Evolutionary conservation across 306 rosid species (phyloP).

Genomic region (Alnus rubra): DNA sequence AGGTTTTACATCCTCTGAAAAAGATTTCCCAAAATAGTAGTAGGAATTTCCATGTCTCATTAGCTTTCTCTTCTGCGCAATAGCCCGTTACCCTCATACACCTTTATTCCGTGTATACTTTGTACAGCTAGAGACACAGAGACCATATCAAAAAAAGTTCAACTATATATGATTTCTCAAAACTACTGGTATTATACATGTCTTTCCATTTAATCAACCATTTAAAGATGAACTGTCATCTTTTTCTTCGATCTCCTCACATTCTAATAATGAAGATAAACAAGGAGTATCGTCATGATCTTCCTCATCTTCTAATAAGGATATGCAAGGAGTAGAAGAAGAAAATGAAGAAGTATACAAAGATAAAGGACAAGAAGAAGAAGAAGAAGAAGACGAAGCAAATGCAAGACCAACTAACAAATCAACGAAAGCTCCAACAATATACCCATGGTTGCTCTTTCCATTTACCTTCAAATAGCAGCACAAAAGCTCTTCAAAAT

Average conservation of each 20-base stretch:
- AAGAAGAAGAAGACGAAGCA: slow-evolving; percentile 15
- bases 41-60: slow-evolving; percentile 15
- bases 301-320: slow-evolving; percentile 42
- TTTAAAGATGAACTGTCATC: slow-evolving; percentile 30
- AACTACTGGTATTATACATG: slow-evolving; percentile 23
- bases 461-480: slow-evolving; percentile 65
- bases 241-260: slow-evolving; percentile 30
- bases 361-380: slow-evolving; percentile 39
- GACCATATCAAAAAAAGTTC: not conserved
- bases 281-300: slow-evolving; percentile 24
- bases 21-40: slow-evolving; percentile 22
- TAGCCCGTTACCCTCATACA: slow-evolving; percentile 8
- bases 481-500: slow-evolving; percentile 64
- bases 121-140: slow-evolving; percentile 4
- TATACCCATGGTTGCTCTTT: slow-evolving; percentile 43
- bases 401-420: slow-evolving; percentile 53
- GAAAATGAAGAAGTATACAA: slow-evolving; percentile 45
- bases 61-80: slow-evolving; percentile 21
- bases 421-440: slow-evolving; percentile 75
- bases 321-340: slow-evolving; percentile 36
- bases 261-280: slow-evolving; percentile 53
- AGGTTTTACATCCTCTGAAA: slow-evolving; percentile 1
- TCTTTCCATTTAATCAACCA: slow-evolving; percentile 20
- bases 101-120: slow-evolving; percentile 11
- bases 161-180: not conserved